Conservation (phyloP, 2,329 filamentous ascomycete species). For the Lizonia empirigonia region DNA sequence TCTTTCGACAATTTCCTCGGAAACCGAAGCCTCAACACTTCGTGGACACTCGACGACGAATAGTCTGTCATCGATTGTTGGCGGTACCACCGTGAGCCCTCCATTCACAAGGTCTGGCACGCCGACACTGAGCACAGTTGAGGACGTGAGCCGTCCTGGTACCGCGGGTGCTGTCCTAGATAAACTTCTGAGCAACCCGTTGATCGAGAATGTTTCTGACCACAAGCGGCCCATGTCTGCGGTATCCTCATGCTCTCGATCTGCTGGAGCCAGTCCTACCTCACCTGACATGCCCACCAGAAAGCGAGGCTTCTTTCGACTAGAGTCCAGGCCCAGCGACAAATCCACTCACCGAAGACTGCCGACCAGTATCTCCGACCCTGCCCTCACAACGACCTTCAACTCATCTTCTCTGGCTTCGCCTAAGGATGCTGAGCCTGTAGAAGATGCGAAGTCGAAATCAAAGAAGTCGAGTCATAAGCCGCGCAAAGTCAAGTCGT, state of each 20-base stretch:
- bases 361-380: conserved; percentile 42
- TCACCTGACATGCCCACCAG: conserved; percentile 30
- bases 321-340: conserved; percentile 59
- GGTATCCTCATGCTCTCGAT: conserved; percentile 30
- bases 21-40: conserved; percentile 76
- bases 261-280: conserved; percentile 26
- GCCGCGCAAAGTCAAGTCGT: conserved; percentile 75
- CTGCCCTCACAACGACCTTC: conserved; percentile 37
- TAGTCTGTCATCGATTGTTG: conserved; percentile 79
- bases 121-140: conserved; percentile 49
- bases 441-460: conserved; percentile 38
- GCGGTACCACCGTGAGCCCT: conserved; percentile 59
- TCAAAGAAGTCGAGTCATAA: conserved; percentile 61
- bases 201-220: conserved; percentile 33
- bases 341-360: conserved; percentile 37
- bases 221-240: conserved; percentile 48
- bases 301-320: conserved; percentile 48
- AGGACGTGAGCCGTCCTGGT: conserved; percentile 61
- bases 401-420: conserved; percentile 38
- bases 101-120: conserved; percentile 51
- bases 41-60: conserved; percentile 76
- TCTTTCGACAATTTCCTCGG: conserved; percentile 81
- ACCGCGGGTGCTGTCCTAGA: conserved; percentile 75
- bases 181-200: conserved; percentile 32
- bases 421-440: conserved; percentile 34